Evolutionary conservation across 371 early-diverging fungal genomes (phyloP).

Genomic region (Nematocida sp.): DNA sequence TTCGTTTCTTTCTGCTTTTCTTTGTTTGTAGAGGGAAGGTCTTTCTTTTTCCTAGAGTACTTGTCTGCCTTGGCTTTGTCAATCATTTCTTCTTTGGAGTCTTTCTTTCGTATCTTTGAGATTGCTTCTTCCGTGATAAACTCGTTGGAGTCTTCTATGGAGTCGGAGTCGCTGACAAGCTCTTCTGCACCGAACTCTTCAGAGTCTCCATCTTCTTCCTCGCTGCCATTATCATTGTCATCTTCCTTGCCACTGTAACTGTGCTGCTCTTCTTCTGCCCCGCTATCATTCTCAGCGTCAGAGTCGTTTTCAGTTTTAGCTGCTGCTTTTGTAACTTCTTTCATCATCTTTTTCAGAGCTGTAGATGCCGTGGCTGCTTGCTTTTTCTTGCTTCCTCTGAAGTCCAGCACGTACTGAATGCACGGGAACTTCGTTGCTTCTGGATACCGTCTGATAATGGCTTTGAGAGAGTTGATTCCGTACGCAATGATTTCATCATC

Average conservation of each 20-base stretch:
- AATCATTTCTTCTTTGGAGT: slow-evolving; percentile 57
- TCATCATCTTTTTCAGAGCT: slow-evolving; percentile 30
- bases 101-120: slow-evolving; percentile 44
- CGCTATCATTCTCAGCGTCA: not conserved
- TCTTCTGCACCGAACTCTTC: slow-evolving; percentile 3
- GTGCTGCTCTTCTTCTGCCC: not conserved
- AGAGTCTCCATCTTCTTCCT: slow-evolving; percentile 23
- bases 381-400: slow-evolving; percentile 17
- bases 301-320: not conserved
- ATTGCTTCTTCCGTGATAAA: slow-evolving; percentile 50
- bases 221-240: slow-evolving; percentile 44
- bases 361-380: slow-evolving; percentile 4
- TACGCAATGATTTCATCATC: slow-evolving; percentile 61
- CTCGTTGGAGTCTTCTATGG: slow-evolving; percentile 21
- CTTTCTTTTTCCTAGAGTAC: slow-evolving; percentile 15
- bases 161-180: not conserved
- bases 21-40: slow-evolving; percentile 37
- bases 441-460: slow-evolving; percentile 47
- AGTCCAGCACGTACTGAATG: slow-evolving; percentile 33
- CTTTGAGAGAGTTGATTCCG: slow-evolving; percentile 56
- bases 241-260: slow-evolving; percentile 3
- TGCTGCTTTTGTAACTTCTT: slow-evolving; percentile 3
- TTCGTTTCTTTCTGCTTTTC: slow-evolving; percentile 39
- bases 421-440: slow-evolving; percentile 5
- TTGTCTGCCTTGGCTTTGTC: slow-evolving; percentile 37